Evolutionary conservation across 2,329 filamentous ascomycete species (phyloP).

Genomic region (Aschersonia sp.): DNA sequence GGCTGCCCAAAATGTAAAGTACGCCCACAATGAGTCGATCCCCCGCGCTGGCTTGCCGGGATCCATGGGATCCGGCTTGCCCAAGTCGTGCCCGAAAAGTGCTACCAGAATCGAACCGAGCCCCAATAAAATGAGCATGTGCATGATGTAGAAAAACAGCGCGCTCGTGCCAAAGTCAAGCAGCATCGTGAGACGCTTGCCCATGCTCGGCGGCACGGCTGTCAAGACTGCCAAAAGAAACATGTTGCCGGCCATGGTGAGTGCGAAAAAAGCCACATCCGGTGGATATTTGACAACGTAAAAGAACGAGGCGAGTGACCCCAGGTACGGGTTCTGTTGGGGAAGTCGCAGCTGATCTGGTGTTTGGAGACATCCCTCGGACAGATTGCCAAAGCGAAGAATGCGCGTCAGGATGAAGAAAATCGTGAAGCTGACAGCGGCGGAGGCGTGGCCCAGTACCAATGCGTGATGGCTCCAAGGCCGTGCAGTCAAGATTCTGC

Average conservation of each 20-base stretch:
- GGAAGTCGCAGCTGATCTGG: slow-evolving; percentile 18
- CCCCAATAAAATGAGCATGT: slow-evolving; percentile 19
- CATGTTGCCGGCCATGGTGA: slow-evolving; percentile 23
- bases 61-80: slow-evolving; percentile 10
- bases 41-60: slow-evolving; percentile 12
- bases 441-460: slow-evolving; percentile 12
- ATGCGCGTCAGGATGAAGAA: slow-evolving; percentile 27
- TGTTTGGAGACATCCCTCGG: slow-evolving; percentile 25
- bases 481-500: slow-evolving; percentile 19
- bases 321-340: slow-evolving; percentile 24
- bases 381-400: slow-evolving; percentile 27
- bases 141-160: slow-evolving; percentile 29
- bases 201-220: slow-evolving; percentile 15
- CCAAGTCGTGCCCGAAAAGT: slow-evolving; percentile 20
- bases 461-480: slow-evolving; percentile 15
- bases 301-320: slow-evolving; percentile 26
- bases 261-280: slow-evolving; percentile 29
- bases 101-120: slow-evolving; percentile 11
- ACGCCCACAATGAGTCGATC: slow-evolving; percentile 22
- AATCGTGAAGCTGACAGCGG: slow-evolving; percentile 15
- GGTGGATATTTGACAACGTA: slow-evolving; percentile 32
- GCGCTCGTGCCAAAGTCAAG: slow-evolving; percentile 30
- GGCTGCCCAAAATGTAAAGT: slow-evolving; percentile 20
- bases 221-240: slow-evolving; percentile 22
- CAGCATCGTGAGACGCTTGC: slow-evolving; percentile 18